Evolutionary conservation across 257 asterid genomes (phyloP), one percentile per base, ranked within the genome.

Genomic region (Nicotiana paniculata): DNA sequence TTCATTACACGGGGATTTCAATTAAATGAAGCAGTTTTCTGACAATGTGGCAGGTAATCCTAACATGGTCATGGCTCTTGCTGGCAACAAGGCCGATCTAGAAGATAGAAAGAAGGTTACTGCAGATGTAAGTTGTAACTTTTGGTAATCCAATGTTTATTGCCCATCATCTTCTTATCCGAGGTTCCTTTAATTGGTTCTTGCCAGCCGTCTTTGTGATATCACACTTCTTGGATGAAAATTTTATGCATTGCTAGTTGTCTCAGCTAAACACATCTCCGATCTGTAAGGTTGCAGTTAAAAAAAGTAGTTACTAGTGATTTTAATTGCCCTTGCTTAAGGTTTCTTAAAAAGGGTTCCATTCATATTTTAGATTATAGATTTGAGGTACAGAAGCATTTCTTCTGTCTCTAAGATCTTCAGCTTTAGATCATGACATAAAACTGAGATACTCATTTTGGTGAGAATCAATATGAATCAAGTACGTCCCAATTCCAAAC

Each of bases 71-170:
- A 84, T 93, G 95, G 97, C 99, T 82, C 93, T 95, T 84, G 96
- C 99, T 46, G 97, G 99, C 75, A 92, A 95, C 84, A 95, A 95
- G 90, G 91, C 92, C 82, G 99, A 95, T 86, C 91, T 95, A 61
- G 97, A 92, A 88, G 97, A 95, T 37, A 91, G 90, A 89, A 92
- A 97, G 92, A 88, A 83, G 18, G 97, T 93, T 83, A 86, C 96
- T 66, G 86, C 92, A 39, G 97, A 93, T 81, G 98, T 93, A 88
- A 91, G 97, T 85, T 74, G 57, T 72, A 32, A 24, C 28, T 76
- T 55, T 30, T 74, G 63, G 37, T 21, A 48, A 51, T 51, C 79
- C 9, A 13, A 26, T 59, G n/a, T 35, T 57, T 59, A 54, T 26
- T 81, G 3, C 16, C 75, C 54, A 55, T 15, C 70, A 24, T 69